Evolutionary conservation across 2,329 filamentous ascomycete species (phyloP).

Genomic region (Ascochyta pisi): DNA sequence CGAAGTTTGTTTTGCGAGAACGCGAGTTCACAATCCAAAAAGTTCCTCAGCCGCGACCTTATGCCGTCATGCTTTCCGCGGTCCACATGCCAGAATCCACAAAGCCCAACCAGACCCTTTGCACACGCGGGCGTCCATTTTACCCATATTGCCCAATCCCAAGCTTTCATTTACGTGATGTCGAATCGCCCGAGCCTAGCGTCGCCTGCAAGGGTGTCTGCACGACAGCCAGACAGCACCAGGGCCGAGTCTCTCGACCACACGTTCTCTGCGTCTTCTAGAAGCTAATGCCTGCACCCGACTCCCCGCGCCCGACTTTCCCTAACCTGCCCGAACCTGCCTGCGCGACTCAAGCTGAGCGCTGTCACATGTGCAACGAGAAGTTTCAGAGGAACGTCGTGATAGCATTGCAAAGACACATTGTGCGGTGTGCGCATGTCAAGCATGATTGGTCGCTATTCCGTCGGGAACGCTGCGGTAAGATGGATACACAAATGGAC

Average conservation of each 20-base stretch:
- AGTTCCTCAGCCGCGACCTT: conserved; percentile 19
- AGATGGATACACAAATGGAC: not conserved
- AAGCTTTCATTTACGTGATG: conserved; percentile 41
- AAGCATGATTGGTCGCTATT: not conserved
- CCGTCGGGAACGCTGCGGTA: conserved; percentile 6
- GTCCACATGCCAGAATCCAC: not conserved
- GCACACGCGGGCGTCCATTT: not conserved
- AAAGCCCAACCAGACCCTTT: conserved; percentile 2
- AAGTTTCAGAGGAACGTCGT: conserved; percentile 4
- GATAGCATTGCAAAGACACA: not conserved
- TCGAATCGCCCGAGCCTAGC: conserved; percentile 23
- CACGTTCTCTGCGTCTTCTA: conserved; percentile 12
- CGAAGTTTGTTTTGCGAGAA: conserved; percentile 2
- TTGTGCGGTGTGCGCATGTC: not conserved
- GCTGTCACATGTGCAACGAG: conserved; percentile 8
- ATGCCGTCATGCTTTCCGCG: conserved; percentile 32
- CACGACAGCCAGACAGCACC: conserved; percentile 2
- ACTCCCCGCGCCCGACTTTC: conserved; percentile 2
- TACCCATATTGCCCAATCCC: conserved; percentile 30
- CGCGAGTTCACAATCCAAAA: conserved; percentile 14
- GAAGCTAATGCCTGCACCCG: conserved; percentile 17
- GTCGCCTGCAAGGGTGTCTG: not conserved
- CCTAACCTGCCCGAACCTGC: conserved; percentile 2
- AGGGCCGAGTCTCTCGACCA: conserved; percentile 3
- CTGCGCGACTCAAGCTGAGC: conserved; percentile 1